Conservation (phyloP, 164 flowering plant species). For the Malania oleifera region DNA sequence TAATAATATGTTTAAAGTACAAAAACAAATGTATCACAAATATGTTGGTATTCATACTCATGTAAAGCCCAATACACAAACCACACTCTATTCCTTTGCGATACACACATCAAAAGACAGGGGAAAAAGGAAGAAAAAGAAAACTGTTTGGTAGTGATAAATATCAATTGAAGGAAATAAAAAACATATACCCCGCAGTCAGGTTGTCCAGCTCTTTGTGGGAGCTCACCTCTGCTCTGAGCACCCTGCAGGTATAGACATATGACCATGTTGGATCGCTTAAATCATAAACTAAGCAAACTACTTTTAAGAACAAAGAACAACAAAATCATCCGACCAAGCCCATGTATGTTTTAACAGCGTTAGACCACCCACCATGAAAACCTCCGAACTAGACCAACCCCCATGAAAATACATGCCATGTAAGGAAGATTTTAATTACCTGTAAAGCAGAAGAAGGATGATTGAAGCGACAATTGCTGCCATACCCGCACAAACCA, state of each 20-base stretch:
- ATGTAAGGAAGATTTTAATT: neutral
- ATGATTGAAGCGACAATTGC: constrained; percentile 59
- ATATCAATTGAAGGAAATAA: neutral
- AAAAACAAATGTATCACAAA: no score
- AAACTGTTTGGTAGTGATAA: constrained; percentile 5
- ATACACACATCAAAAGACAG: neutral
- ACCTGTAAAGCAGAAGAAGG: constrained; percentile 45
- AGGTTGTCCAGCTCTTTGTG: constrained; percentile 75
- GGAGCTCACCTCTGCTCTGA: constrained; percentile 50
- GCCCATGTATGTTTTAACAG: neutral
- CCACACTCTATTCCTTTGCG: no score
- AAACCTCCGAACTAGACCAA: neutral
- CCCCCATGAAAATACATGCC: neutral
- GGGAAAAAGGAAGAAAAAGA: neutral
- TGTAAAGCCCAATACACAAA: no score
- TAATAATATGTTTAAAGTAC: no score
- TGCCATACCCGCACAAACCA: constrained; percentile 70
- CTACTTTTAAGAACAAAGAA: neutral
- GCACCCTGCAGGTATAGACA: constrained; percentile 30
- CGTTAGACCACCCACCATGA: neutral
- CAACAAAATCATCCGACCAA: neutral
- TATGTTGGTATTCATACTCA: no score
- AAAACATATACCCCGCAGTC: constrained; percentile 61
- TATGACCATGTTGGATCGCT: neutral
- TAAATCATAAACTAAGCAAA: neutral